Percentiles rank a stretch among this genome's conserved stretches.
Conservation (phyloP, 805 yeast species). For the Nematodospora valgi region DNA sequence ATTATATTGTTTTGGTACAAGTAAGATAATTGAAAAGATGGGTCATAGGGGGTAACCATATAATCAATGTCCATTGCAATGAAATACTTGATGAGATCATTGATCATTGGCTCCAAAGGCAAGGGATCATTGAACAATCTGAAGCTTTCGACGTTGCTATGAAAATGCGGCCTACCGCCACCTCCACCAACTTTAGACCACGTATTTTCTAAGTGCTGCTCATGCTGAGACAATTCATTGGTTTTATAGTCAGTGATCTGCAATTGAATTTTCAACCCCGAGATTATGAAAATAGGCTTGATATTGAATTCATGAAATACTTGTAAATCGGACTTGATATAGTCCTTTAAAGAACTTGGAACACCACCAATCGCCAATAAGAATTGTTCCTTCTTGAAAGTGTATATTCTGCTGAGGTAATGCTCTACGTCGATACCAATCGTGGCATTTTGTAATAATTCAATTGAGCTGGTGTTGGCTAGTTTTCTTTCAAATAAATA, state of each 20-base stretch:
- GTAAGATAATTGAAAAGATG: constrained; percentile 79
- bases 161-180: constrained; percentile 7
- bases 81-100: constrained; percentile 57
- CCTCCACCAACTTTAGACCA: constrained; percentile 28
- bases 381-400: constrained; percentile 63
- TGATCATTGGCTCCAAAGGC: constrained; percentile 46
- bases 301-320: constrained; percentile 58
- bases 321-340: constrained; percentile 59
- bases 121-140: constrained; percentile 50
- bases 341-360: constrained; percentile 57
- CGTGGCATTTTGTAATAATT: constrained; percentile 59
- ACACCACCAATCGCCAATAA: constrained; percentile 79
- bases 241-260: constrained; percentile 30
- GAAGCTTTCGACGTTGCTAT: constrained; percentile 41
- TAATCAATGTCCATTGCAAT: constrained; percentile 56
- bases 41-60: constrained; percentile 76
- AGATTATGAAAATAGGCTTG: constrained; percentile 76
- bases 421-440: constrained; percentile 85
- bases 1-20: constrained; percentile 53
- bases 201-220: constrained; percentile 37
- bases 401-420: constrained; percentile 61
- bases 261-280: constrained; percentile 54
- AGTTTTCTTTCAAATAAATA: constrained; percentile 65
- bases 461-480: constrained; percentile 59
- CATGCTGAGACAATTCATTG: constrained; percentile 35